Evolutionary conservation across 2,329 filamentous ascomycete genomes (phyloP), one percentile per base, ranked within the genome.

Genomic region (Fusarium torulosum): DNA sequence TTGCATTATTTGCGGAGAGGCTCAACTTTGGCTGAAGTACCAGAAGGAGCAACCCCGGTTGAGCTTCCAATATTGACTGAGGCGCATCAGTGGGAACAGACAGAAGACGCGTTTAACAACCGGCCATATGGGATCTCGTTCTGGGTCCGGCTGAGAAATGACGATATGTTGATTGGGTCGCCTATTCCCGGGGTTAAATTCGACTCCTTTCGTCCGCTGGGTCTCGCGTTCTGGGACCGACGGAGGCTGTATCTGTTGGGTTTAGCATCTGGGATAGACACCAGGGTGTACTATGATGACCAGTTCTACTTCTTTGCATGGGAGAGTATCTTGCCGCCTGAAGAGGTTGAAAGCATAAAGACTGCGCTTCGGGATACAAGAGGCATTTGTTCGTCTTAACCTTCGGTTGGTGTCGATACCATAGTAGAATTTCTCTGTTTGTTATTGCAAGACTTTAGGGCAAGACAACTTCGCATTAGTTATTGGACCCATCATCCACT

Each of bases 21-120:
- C 11, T 4, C 20, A 19, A n/a, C 25, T 25, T 25, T 25, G 25
- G 25, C 25, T 25, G 8, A 7, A 35, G 45, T 47, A 13, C 45
- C 45, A 37, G 45, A 47, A 19, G 45, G 45, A 47, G 45, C 45
- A 37, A 47, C 19, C 9, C 45, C 45, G 4, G 45, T 47, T 15
- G 15, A 25, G 15, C 2, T 25, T 33, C 29, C 45, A n/a, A 13
- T 31, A 19, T n/a, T 14, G 3, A 47, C 45, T 5, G 29, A 35
- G 4, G 45, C 15, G 19, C 11, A 25, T 13, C 10, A 25, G 2
- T 37, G 45, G 45, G 20, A 35, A 7, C 45, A 47, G 31, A 47
- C 45, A 5, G 45, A 5, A 17, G 14, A 25, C 15, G 20, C 15
- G 13, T 37, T 49, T 13, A 17, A 49, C 7, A 6, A 9, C n/a